Conservation (phyloP, 371 early-diverging fungal genomes). For the Dichotomocladium elegans region DNA sequence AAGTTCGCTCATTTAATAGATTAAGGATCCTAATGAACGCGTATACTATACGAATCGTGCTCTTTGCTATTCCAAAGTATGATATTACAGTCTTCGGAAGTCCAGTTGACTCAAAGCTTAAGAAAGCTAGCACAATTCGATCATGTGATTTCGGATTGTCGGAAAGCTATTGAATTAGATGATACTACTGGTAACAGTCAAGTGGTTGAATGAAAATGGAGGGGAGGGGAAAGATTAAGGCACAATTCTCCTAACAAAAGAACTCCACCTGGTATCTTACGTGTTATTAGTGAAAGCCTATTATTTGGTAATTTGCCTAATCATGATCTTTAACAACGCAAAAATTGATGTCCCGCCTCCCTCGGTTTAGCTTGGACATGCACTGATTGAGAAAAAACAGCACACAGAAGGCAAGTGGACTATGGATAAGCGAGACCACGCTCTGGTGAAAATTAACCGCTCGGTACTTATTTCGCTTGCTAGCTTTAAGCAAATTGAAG, state of each 20-base stretch:
- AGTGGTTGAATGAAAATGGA: not conserved
- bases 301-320: slow-evolving; percentile 48
- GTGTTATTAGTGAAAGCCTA: slow-evolving; percentile 60
- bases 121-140: slow-evolving; percentile 50
- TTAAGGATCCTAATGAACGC: slow-evolving; percentile 60
- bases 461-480: not conserved
- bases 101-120: not conserved
- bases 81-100: not conserved
- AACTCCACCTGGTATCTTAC: not conserved
- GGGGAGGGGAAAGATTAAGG: not conserved
- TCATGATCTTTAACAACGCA: too few species aligned
- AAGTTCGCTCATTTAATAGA: too few species aligned
- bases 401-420: slow-evolving; percentile 41
- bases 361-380: slow-evolving; percentile 51
- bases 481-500: slow-evolving; percentile 52
- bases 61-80: slow-evolving; percentile 66
- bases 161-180: slow-evolving; percentile 72
- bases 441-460: not conserved
- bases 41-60: slow-evolving; percentile 81
- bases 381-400: slow-evolving; percentile 45
- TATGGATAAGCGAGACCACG: not conserved
- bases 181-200: slow-evolving; percentile 43
- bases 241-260: not conserved
- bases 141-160: slow-evolving; percentile 62
- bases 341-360: not conserved